Evolutionary conservation across 192 early-diverging fungal genomes (phyloP).

Genomic region (Backusella parvicylindrica): DNA sequence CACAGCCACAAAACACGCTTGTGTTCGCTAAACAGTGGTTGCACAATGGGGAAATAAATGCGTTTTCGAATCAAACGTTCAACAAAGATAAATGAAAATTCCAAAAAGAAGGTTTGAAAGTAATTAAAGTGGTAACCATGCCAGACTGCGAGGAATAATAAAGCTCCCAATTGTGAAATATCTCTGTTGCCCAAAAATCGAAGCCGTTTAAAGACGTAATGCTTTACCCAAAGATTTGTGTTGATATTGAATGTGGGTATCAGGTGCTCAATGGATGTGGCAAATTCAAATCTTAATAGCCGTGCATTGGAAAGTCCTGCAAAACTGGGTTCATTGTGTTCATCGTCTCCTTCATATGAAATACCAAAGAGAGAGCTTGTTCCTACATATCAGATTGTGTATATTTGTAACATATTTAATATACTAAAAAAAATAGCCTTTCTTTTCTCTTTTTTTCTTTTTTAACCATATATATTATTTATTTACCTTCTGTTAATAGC

Average conservation of each 20-base stretch:
- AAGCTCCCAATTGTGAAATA: constrained; percentile 39
- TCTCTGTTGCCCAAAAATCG: constrained; percentile 53
- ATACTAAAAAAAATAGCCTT: neutral
- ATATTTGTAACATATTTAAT: neutral
- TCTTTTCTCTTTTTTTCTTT: neutral
- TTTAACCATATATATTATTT: neutral
- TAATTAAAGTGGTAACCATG: constrained; percentile 60
- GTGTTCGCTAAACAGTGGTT: constrained; percentile 31
- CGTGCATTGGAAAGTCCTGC: constrained; percentile 50
- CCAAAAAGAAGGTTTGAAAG: constrained; percentile 51
- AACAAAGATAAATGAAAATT: constrained; percentile 52
- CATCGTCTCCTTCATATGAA: constrained; percentile 50
- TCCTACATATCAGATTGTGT: too few relatives aligned
- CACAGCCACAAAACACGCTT: constrained; percentile 17
- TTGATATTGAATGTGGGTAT: constrained; percentile 61
- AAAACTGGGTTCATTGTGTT: constrained; percentile 41
- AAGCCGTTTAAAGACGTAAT: constrained; percentile 61
- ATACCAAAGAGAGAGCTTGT: constrained; percentile 54
- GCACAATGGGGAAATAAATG: constrained; percentile 26
- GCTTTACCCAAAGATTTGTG: constrained; percentile 61
- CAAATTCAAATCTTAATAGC: constrained; percentile 40
- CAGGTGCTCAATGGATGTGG: constrained; percentile 50
- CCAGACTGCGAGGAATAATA: constrained; percentile 59
- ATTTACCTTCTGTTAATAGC: constrained; percentile 54
- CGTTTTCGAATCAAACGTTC: constrained; percentile 38